Base-by-base conservation (phyloP, 2,329 filamentous ascomycete species). In the Fusarium lyarnte region DNA sequence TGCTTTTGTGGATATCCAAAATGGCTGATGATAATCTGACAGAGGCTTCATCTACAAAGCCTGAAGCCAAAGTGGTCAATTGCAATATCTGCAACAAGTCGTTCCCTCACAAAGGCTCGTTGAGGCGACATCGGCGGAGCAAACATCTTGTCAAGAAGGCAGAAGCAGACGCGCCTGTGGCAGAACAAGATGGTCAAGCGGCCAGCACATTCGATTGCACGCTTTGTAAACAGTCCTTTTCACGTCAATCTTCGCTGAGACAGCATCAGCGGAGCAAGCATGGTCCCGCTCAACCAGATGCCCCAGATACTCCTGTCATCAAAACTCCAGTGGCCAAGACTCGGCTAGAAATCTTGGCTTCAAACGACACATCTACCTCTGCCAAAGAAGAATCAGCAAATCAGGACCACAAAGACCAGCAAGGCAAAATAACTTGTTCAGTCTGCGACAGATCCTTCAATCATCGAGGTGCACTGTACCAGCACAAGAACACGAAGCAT, bases 221-320 rank as follows among this genome's bases (percentile, higher is more conserved):
- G 6, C 13, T 52, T n/a, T 52, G 49, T 9, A 17, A 52, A 2
- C 49, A 38, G 49, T n/a, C 49, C 3, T 52, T 52, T 12, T 9
- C 17, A 2, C 33, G 17, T 17, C 49, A 38, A 21, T 52, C 23
- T 9, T 52, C 49, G 1, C 5, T 52, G 49, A 52, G 9, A 2
- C 49, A 52, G 23, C 49, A 52, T n/a, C 49, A 52, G 23, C 49
- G 23, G 23, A 52, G 49, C 23, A 36, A 52, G 33, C 49, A 52
- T 52, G 33, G 17, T 8, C 31, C 49, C 6, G 23, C 9, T 2
- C 36, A 52, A 19, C 23, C 33, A n/a, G 9, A 27, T 1, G 13
- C 4, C 13, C 6, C 23, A 4, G 9, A 16, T 27, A 2, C 33
- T 11, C 36, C 31, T 25, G 17, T 2, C 9, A 21, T 31, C 8